A percentile compares a stretch with the other conserved stretches of the same genome.
Evolutionary conservation across 352 stramenopile species (phyloP).

Genomic region (Pythium coloratum): DNA sequence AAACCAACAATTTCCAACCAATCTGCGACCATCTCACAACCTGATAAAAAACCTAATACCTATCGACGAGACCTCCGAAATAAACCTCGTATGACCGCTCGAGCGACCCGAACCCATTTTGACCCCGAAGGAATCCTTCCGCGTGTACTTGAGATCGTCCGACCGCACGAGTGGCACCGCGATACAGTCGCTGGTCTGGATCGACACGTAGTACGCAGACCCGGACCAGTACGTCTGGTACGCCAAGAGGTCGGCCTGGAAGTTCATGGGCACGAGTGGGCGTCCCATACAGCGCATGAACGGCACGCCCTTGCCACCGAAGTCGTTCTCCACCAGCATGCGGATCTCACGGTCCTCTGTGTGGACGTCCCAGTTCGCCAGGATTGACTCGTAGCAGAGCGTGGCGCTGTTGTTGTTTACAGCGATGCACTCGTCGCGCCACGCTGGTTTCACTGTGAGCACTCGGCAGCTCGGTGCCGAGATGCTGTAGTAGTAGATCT

Average conservation of each 20-base stretch:
- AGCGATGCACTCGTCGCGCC: constrained; percentile 33
- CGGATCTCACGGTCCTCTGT: constrained; percentile 34
- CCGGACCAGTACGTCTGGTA: constrained; percentile 54
- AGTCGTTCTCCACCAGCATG: constrained; percentile 35
- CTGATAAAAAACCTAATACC: no score
- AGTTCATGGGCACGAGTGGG: constrained; percentile 37
- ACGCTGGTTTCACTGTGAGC: constrained; percentile 12
- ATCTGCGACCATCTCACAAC: no score
- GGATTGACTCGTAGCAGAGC: constrained; percentile 44
- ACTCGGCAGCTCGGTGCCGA: constrained; percentile 30
- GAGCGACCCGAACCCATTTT: no score
- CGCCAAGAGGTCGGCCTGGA: constrained; percentile 58
- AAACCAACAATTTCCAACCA: no score
- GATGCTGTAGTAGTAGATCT: constrained; percentile 37
- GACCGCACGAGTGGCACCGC: constrained; percentile 38
- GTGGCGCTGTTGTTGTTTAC: constrained; percentile 32
- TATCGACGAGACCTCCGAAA: no score
- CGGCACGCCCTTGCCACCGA: constrained; percentile 39
- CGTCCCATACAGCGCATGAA: constrained; percentile 54
- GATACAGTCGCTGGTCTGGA: constrained; percentile 54
- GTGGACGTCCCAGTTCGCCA: constrained; percentile 46
- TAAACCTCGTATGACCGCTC: no score
- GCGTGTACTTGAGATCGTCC: constrained; percentile 33
- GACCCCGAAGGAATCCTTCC: no score
- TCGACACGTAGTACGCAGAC: constrained; percentile 39